These are phyloP conservation scores for Vitis hybrid DNA, from an alignment of 177 flowering plant species.

Conservation along the genomic window DNA sequence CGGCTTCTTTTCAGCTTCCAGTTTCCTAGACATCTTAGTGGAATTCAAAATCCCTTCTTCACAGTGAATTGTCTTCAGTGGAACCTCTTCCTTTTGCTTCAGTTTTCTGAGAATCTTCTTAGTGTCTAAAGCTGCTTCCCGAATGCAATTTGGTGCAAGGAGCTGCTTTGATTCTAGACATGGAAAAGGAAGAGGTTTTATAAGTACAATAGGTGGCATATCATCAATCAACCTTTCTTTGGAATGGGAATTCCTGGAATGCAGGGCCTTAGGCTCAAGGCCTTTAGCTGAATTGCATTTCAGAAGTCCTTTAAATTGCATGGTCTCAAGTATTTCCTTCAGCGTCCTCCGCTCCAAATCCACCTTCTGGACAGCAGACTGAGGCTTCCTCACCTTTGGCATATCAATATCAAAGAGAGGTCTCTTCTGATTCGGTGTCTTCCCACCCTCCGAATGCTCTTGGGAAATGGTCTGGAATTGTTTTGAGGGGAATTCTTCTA, in stretches of 20 bases:
- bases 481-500: slow-evolving; percentile 53
- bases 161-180: slow-evolving; percentile 17
- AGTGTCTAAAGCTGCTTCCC: slow-evolving; percentile 17
- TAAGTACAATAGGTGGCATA: slow-evolving; percentile 69
- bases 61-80: background rate
- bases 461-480: slow-evolving; percentile 15
- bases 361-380: slow-evolving; percentile 12
- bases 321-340: slow-evolving; percentile 53
- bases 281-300: slow-evolving; percentile 25
- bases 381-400: slow-evolving; percentile 45
- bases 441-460: slow-evolving; percentile 25
- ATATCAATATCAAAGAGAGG: slow-evolving; percentile 41
- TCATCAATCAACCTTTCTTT: slow-evolving; percentile 25
- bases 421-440: slow-evolving; percentile 17
- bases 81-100: slow-evolving; percentile 21
- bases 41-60: slow-evolving; percentile 8
- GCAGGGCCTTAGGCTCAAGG: slow-evolving; percentile 6
- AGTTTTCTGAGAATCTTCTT: slow-evolving; percentile 21
- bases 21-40: background rate
- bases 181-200: slow-evolving; percentile 51
- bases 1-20: background rate
- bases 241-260: slow-evolving; percentile 12
- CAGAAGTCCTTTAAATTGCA: slow-evolving; percentile 54
- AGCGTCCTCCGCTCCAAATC: slow-evolving; percentile 40
- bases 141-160: background rate